phyloP scores from a whole-genome alignment of 2,329 filamentous ascomycete species.

The Aspergillus tamarii region DNA sequence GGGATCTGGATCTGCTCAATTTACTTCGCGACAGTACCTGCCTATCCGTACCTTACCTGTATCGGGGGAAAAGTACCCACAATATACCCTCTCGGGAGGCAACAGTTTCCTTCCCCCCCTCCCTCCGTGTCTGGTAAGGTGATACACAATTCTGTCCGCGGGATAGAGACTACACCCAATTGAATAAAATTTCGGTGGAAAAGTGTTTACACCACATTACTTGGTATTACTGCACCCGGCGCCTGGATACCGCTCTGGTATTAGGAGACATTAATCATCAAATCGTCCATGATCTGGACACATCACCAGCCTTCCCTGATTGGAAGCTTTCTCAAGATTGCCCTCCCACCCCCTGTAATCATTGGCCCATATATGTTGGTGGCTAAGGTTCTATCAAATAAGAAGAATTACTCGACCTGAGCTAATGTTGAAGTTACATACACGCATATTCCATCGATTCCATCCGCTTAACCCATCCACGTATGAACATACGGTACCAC shows the following conservation, averaged over 20 bases:
- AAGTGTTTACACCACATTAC: not conserved
- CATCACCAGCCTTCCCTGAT: slow-evolving; percentile 9
- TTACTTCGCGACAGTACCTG: slow-evolving; percentile 19
- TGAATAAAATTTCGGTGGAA: not conserved
- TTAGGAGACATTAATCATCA: not conserved
- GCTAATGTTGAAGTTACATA: not conserved
- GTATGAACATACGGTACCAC: not conserved
- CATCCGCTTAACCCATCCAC: not conserved
- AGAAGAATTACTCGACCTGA: not conserved
- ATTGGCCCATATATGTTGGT: slow-evolving; percentile 7
- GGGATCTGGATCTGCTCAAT: slow-evolving; percentile 28
- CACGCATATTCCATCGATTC: not conserved
- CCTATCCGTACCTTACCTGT: slow-evolving; percentile 15
- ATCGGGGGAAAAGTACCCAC: slow-evolving; percentile 6
- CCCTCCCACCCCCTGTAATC: not conserved
- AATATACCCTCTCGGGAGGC: not conserved
- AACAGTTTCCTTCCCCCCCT: not conserved
- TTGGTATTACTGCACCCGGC: slow-evolving; percentile 10
- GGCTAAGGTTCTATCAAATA: slow-evolving; percentile 4
- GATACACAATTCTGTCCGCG: not conserved
- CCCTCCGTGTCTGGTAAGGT: slow-evolving; percentile 4
- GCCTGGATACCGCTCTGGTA: not conserved
- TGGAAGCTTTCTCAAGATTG: slow-evolving; percentile 5
- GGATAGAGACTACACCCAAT: not conserved
- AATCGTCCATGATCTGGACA: slow-evolving; percentile 4